Conservation (phyloP, 1,139 yeast species). For the Diutina neorugosa region DNA sequence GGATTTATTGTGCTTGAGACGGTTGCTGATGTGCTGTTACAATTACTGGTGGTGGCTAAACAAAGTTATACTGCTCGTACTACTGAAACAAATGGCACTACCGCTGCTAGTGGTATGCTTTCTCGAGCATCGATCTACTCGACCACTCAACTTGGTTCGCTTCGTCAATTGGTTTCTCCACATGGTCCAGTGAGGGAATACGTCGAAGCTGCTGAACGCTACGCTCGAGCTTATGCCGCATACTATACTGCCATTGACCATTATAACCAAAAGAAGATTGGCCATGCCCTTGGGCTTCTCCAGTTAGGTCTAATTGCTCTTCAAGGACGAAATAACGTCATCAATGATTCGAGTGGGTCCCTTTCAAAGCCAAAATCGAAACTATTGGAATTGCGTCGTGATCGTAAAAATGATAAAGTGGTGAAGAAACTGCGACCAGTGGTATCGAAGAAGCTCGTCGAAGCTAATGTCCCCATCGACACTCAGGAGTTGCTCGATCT, state of each 20-base stretch:
- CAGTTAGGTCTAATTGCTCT: constrained; percentile 26
- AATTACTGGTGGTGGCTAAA: neutral
- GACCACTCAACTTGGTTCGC: neutral
- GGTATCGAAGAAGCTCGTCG: constrained; percentile 15
- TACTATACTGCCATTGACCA: constrained; percentile 29
- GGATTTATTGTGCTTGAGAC: neutral
- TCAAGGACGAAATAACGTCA: constrained; percentile 20
- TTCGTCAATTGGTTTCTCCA: neutral
- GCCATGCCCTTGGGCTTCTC: constrained; percentile 31
- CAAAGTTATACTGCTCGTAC: neutral
- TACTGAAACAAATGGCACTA: neutral
- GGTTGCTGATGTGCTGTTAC: neutral
- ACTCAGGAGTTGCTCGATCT: constrained; percentile 27
- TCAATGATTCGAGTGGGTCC: neutral
- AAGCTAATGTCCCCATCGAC: constrained; percentile 28
- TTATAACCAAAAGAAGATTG: constrained; percentile 28
- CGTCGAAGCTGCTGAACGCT: constrained; percentile 20
- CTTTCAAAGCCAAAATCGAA: constrained; percentile 8
- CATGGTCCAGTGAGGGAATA: constrained; percentile 11
- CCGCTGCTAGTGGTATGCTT: neutral
- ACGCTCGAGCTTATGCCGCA: constrained; percentile 31
- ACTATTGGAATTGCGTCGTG: constrained; percentile 13
- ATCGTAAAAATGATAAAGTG: constrained; percentile 19
- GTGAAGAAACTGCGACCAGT: constrained; percentile 24
- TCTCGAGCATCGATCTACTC: neutral